Evolutionary conservation across 345 rosid species (phyloP).

Genomic region (Hypericum perforatum): DNA sequence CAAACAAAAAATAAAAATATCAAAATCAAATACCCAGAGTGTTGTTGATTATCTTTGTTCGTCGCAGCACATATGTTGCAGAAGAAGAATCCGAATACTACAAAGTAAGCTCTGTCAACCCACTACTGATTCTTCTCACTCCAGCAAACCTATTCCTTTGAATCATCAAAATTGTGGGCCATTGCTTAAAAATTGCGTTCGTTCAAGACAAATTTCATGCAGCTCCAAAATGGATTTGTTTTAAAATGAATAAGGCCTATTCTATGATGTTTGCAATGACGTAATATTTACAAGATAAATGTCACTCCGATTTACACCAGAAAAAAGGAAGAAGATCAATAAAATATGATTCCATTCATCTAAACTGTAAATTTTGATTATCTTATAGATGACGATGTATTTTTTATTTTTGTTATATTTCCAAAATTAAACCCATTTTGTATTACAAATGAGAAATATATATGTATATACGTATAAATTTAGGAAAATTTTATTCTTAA

Average conservation of each 20-base stretch:
- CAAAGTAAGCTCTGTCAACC: slow-evolving; percentile 25
- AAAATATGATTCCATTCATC: no score
- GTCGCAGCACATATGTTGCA: not conserved
- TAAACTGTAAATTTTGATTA: no score
- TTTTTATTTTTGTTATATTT: no score
- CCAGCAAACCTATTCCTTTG: slow-evolving; percentile 25
- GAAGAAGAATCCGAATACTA: slow-evolving; percentile 5
- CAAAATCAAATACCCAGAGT: no score
- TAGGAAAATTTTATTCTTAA: no score
- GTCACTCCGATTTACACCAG: not conserved
- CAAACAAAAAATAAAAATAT: no score
- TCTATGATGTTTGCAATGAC: slow-evolving; percentile 16
- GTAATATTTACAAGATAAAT: not conserved
- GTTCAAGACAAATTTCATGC: slow-evolving; percentile 5
- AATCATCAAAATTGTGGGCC: slow-evolving; percentile 41
- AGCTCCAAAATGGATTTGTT: slow-evolving; percentile 18
- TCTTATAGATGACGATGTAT: no score
- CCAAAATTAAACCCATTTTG: no score
- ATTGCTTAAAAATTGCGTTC: slow-evolving; percentile 15
- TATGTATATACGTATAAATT: no score
- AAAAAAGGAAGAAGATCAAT: no score
- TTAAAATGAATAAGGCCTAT: slow-evolving; percentile 1
- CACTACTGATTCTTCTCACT: slow-evolving; percentile 18
- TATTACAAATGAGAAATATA: no score
- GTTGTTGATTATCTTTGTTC: no score